Evolutionary conservation across 441 rosid species (phyloP).

Genomic region (Sinapis alba): DNA sequence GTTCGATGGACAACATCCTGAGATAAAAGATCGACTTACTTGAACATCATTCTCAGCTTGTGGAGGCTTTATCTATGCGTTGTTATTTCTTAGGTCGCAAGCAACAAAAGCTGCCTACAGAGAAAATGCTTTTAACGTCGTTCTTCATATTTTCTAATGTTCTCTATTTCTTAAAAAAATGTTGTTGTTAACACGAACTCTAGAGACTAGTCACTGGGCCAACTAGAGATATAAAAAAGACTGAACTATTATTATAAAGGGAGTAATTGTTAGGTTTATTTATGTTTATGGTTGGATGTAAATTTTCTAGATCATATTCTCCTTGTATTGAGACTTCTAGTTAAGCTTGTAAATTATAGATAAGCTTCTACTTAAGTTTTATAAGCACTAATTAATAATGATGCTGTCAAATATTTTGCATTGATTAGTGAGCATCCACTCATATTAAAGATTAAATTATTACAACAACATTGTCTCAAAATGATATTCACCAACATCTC

Average conservation of each 20-base stretch:
- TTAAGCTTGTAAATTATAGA: not conserved
- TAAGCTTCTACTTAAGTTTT: constrained; percentile 2
- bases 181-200: constrained; percentile 27
- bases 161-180: constrained; percentile 5
- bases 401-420: not conserved
- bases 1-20: constrained; percentile 37
- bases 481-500: too few species aligned
- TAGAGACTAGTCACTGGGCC: constrained; percentile 16
- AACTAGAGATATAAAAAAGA: constrained; percentile 15
- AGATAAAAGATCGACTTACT: constrained; percentile 36
- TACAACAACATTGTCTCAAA: too few species aligned
- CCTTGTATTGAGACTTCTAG: not conserved
- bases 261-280: constrained; percentile 19
- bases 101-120: constrained; percentile 2
- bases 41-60: constrained; percentile 10
- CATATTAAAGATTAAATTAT: too few species aligned
- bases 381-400: not conserved
- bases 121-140: constrained; percentile 7
- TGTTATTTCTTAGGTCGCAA: constrained; percentile 34
- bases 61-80: not conserved
- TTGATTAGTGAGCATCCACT: too few species aligned
- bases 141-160: not conserved
- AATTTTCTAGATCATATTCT: constrained; percentile 13
- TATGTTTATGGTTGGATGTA: constrained; percentile 22
- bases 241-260: not conserved